A percentile compares a stretch with the other conserved stretches of the same genome.
phyloP scores from a whole-genome alignment of 306 rosid species.

The apple (Malus domestica) region DNA sequence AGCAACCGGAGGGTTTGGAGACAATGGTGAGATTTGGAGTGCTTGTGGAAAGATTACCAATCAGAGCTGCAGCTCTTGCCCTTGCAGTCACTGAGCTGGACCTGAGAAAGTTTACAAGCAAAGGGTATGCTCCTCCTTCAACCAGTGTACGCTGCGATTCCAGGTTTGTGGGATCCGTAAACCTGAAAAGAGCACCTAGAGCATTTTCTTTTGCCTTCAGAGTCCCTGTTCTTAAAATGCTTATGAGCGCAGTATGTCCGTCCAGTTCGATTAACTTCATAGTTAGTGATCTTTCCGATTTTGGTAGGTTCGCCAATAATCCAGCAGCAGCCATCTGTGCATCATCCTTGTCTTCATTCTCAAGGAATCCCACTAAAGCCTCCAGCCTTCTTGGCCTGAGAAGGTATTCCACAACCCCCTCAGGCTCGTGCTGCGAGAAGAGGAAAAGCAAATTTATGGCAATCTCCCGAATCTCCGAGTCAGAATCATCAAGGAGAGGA shows the following conservation, averaged over 20 bases:
- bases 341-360: constrained; percentile 46
- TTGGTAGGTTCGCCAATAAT: constrained; percentile 69
- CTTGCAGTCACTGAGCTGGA: constrained; percentile 57
- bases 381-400: constrained; percentile 82
- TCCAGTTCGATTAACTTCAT: constrained; percentile 48
- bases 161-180: constrained; percentile 65
- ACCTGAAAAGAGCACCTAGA: constrained; percentile 81
- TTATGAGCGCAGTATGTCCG: constrained; percentile 64
- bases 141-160: constrained; percentile 59
- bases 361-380: constrained; percentile 73
- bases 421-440: constrained; percentile 75
- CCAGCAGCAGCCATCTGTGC: constrained; percentile 88
- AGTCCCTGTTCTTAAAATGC: constrained; percentile 52
- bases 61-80: constrained; percentile 86
- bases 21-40: constrained; percentile 43
- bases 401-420: constrained; percentile 78
- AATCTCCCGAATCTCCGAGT: constrained; percentile 53
- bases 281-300: constrained; percentile 57
- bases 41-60: constrained; percentile 68
- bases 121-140: constrained; percentile 57
- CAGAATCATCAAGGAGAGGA: constrained; percentile 67
- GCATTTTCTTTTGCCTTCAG: constrained; percentile 78
- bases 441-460: constrained; percentile 64
- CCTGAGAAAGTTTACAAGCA: constrained; percentile 52
- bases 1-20: constrained; percentile 39